Conservation (phyloP, 345 rosid species). For the Aquilaria yunnanensis region DNA sequence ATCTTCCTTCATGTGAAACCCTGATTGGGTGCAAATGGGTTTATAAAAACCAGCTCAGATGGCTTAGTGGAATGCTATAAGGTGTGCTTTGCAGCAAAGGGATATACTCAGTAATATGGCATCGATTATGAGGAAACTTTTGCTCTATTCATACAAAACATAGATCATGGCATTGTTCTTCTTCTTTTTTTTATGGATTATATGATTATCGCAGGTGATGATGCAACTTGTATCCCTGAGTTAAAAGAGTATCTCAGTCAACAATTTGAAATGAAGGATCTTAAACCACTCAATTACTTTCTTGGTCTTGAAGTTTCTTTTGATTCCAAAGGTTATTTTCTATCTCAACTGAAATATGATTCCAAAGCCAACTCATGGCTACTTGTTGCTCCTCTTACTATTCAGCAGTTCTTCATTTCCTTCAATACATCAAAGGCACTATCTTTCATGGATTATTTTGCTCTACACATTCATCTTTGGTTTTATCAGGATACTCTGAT, state of each 20-base stretch:
- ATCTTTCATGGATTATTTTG: not conserved
- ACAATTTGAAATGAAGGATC: not conserved
- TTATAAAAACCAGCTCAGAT: not conserved
- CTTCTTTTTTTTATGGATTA: not conserved
- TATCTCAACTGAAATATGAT: not conserved
- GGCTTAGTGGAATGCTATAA: not conserved
- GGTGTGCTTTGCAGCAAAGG: no score
- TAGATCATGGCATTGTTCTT: not conserved
- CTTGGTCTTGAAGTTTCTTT: not conserved
- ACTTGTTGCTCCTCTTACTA: no score
- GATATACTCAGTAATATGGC: not conserved
- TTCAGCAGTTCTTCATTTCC: no score
- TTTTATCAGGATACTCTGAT: not conserved
- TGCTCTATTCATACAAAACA: not conserved
- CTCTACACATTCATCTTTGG: not conserved
- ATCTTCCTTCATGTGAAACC: not conserved
- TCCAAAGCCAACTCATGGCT: not conserved
- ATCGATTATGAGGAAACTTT: constrained; percentile 1
- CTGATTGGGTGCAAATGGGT: not conserved
- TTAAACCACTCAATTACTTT: not conserved
- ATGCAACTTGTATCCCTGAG: not conserved
- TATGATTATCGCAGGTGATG: not conserved
- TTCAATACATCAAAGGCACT: not conserved
- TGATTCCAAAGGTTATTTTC: not conserved
- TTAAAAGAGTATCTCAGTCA: not conserved